Percentiles rank a stretch among this genome's conserved stretches.
Evolutionary conservation across 2,329 filamentous ascomycete species (phyloP).

Genomic region (Magnaporthiopsis poae): DNA sequence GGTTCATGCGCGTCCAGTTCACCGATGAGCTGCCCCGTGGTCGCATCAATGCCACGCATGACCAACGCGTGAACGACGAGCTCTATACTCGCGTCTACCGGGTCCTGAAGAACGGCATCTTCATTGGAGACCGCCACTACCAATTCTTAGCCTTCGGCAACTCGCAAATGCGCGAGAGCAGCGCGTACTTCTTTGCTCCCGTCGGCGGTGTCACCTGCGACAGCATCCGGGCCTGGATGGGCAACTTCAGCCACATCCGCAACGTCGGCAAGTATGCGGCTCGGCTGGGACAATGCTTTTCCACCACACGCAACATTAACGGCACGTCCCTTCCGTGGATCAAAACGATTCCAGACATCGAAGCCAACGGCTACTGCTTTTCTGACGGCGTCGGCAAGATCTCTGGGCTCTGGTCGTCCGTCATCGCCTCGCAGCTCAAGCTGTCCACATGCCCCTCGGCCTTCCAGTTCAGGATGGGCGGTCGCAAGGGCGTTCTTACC

Average conservation of each 20-base stretch:
- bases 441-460: slow-evolving; percentile 61
- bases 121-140: slow-evolving; percentile 70
- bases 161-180: slow-evolving; percentile 84
- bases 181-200: slow-evolving; percentile 84
- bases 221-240: slow-evolving; percentile 78
- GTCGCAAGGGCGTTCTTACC: slow-evolving; percentile 80
- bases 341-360: slow-evolving; percentile 59
- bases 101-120: slow-evolving; percentile 66
- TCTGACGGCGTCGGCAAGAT: slow-evolving; percentile 91
- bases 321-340: slow-evolving; percentile 50
- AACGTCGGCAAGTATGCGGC: slow-evolving; percentile 84
- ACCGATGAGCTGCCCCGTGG: slow-evolving; percentile 64
- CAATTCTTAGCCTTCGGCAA: slow-evolving; percentile 91
- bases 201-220: slow-evolving; percentile 57
- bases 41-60: slow-evolving; percentile 45
- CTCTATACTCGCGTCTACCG: slow-evolving; percentile 66
- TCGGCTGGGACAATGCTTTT: slow-evolving; percentile 87
- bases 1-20: slow-evolving; percentile 83
- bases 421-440: slow-evolving; percentile 62
- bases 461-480: slow-evolving; percentile 85
- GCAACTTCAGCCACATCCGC: slow-evolving; percentile 68
- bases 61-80: slow-evolving; percentile 51
- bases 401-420: slow-evolving; percentile 63
- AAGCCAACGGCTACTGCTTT: slow-evolving; percentile 60
- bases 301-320: slow-evolving; percentile 70